Base-by-base conservation (phyloP, 805 yeast species). In the Henningerozyma blattae region DNA sequence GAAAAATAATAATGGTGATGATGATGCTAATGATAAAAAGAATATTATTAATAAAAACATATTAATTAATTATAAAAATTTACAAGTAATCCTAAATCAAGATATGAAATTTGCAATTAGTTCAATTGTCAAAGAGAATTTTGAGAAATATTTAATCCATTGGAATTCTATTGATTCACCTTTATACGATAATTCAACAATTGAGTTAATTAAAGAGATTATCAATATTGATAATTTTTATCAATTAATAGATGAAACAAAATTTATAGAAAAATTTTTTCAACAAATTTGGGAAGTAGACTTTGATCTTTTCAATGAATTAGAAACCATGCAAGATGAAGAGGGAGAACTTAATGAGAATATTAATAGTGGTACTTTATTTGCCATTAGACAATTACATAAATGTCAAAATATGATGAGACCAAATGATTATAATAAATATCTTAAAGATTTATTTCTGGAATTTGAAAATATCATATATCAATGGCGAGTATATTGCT, bases 211-310 rank as follows among this genome's bases (percentile, higher is more conserved):
- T 7, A 20, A 20, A 20, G 22, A 20, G 22, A 20, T 20, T 7
- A 20, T 20, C 10, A 10, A 10, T 7, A 7, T 20, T 7, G 22
- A 20, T 7, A 10, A 7, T 7, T 20, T 20, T 20, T 7, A 20
- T 7, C n/a, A 13, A 25, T 6, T 13, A 25, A 13, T 25, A 14
- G n/a, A 5, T 9, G n/a, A 25, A 13, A 25, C 27, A 25, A 10
- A 26, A n/a, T 2, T 14, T 5, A 39, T 28, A 9, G 15, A 30
- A 7, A 35, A 35, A 2, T 46, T 50, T 19, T 22, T 42, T 14
- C 35, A 38, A 7, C 46, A 48, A 18, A 28, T 48, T 13, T 52
- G 52, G 52, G 45, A 46, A 18, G 36, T 40, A 14, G 41, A 50
- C 33, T 51, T 46, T 30, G 52, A 50, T 30, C 47, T 48, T 6